These are phyloP conservation scores for Daldinia caldariorum DNA, from an alignment of 495 filamentous ascomycete species.

Conservation along the genomic window DNA sequence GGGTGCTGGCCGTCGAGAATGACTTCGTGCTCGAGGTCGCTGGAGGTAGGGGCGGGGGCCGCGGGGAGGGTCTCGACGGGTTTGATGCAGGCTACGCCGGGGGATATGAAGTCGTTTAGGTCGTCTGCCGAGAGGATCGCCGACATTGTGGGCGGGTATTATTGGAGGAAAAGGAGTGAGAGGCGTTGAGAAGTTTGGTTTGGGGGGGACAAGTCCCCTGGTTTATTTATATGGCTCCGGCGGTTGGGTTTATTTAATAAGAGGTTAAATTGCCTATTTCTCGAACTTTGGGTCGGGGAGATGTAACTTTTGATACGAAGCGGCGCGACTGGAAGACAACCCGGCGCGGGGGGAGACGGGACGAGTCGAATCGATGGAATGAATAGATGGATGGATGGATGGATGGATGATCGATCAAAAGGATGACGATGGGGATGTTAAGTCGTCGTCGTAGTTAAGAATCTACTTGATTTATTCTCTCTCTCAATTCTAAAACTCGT, in stretches of 20 bases:
- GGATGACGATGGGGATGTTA: too few species aligned
- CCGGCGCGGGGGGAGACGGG: too few species aligned
- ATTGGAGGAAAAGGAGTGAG: neutral
- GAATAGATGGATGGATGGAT: too few species aligned
- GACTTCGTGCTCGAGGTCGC: slow-evolving; percentile 77
- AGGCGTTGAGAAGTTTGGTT: neutral
- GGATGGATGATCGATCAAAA: too few species aligned
- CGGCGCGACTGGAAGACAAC: too few species aligned
- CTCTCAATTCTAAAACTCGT: neutral
- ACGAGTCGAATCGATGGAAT: too few species aligned
- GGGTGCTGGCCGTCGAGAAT: slow-evolving; percentile 83
- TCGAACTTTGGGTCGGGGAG: too few species aligned
- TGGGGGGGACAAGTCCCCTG: slow-evolving; percentile 26
- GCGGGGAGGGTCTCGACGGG: slow-evolving; percentile 88
- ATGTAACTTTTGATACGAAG: too few species aligned
- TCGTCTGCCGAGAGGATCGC: slow-evolving; percentile 96
- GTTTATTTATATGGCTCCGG: neutral
- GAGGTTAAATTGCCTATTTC: neutral
- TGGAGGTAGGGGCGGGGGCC: slow-evolving; percentile 24
- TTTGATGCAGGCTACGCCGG: slow-evolving; percentile 97
- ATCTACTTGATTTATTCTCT: neutral
- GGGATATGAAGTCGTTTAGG: slow-evolving; percentile 98
- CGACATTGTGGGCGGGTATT: slow-evolving; percentile 70
- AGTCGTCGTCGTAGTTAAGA: neutral
- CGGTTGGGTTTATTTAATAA: slow-evolving; percentile 1